Conservation (phyloP, 2,329 filamentous ascomycete species). For the Ophiognomonia clavigignenti-juglandacearum region DNA sequence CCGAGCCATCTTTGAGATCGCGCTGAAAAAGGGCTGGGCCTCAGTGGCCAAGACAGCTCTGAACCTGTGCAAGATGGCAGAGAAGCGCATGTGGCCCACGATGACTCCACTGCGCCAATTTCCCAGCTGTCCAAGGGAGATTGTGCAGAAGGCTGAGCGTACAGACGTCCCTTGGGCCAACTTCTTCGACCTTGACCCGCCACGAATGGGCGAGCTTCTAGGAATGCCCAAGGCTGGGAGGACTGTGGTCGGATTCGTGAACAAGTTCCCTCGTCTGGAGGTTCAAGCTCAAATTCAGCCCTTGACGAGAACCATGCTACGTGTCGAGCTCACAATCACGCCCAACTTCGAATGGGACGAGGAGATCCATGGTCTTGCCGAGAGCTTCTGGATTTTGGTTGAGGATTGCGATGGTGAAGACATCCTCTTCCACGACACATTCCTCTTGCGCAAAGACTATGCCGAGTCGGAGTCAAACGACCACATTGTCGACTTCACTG, state of each 20-base stretch:
- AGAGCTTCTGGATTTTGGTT: slow-evolving; percentile 95
- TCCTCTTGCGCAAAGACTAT: slow-evolving; percentile 86
- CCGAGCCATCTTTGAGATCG: slow-evolving; percentile 92
- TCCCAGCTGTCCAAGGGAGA: slow-evolving; percentile 72
- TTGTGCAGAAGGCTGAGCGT: slow-evolving; percentile 86
- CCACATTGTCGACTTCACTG: slow-evolving; percentile 92
- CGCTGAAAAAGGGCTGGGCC: slow-evolving; percentile 95
- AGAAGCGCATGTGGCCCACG: slow-evolving; percentile 99
- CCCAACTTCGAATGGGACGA: slow-evolving; percentile 98
- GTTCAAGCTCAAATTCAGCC: slow-evolving; percentile 92
- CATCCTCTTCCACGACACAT: slow-evolving; percentile 90
- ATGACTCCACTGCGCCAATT: slow-evolving; percentile 97
- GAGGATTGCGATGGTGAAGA: slow-evolving; percentile 98
- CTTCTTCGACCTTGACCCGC: slow-evolving; percentile 95
- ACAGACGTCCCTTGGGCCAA: slow-evolving; percentile 91
- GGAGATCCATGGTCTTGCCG: slow-evolving; percentile 75
- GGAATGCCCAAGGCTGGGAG: slow-evolving; percentile 85
- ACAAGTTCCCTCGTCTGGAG: slow-evolving; percentile 90
- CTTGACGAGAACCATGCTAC: slow-evolving; percentile 87
- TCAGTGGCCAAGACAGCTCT: slow-evolving; percentile 87
- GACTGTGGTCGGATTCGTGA: slow-evolving; percentile 77
- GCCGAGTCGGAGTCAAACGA: slow-evolving; percentile 82
- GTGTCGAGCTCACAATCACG: slow-evolving; percentile 83
- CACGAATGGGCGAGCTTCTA: slow-evolving; percentile 90
- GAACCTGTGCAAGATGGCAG: slow-evolving; percentile 97